Evolutionary conservation across 2,329 filamentous ascomycete species (phyloP), one percentile per base, ranked within the genome.

Genomic region (Pseudogymnoascus sp.): DNA sequence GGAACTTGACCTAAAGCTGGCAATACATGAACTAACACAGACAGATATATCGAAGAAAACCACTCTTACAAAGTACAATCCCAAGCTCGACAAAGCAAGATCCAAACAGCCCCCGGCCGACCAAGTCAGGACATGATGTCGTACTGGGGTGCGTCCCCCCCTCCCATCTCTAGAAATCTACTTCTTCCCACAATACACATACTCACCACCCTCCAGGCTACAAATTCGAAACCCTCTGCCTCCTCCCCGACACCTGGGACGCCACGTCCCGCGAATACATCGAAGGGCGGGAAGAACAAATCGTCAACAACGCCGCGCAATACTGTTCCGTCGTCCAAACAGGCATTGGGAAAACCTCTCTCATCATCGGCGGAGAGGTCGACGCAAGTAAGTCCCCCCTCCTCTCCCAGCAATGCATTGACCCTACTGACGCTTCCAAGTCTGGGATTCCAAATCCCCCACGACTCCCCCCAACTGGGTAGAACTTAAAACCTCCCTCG

Each of bases 311-410:
- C 73, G 86, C 92, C 71, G 89, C 90, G 0, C 94, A 99, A 72
- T 97, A 97, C 78, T 99, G 94, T 77, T 97, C 92, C 2, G 84
- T 99, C 19, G 92, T 96, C 0, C 86, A 87, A 38, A 97, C 93
- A 0, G 91, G 90, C 0, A 89, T 99, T 62, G 93, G 92, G 1
- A 84, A 84, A 58, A 82, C 84, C 0, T 81, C 82, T 16, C 77
- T 97, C 62, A 84, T 96, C 63, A 82, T 99, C 1, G 94, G 91
- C 26, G 94, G 94, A 35, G 94, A 99, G 77, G 93, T 99, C 16
- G 94, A 99, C 74, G 90, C 89, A 37, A 85, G 91, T 89, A 80
- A 72, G 78, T 74, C 64, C 43, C 61, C 60, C 10, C 63, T 52
- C 35, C 6, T 6, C 29, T 19, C 19, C 41, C 6, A 19, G 49